A percentile compares a stretch with the other conserved stretches of the same genome.
phyloP scores from a whole-genome alignment of 2,329 filamentous ascomycete genomes.

The Ophiostoma triangulosporum region DNA sequence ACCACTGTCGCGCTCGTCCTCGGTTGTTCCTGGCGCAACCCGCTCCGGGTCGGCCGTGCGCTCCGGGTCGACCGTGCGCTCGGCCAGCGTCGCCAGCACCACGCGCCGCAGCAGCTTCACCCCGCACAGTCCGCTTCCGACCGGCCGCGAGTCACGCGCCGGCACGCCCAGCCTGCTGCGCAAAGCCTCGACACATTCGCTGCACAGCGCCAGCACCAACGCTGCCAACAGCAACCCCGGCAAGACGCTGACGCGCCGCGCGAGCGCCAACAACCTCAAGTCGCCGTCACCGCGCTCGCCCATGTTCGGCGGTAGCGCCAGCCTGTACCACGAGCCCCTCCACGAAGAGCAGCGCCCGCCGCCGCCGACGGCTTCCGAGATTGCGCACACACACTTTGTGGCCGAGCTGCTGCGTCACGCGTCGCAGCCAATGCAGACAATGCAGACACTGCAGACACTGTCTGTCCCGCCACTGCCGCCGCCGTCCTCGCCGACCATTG shows the following conservation, averaged over 20 bases:
- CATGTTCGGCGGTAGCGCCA: conserved; percentile 10
- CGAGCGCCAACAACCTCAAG: conserved; percentile 32
- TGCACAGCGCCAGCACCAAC: conserved; percentile 28
- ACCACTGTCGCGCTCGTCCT: conserved; percentile 4
- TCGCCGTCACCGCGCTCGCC: conserved; percentile 30
- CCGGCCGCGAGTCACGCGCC: conserved; percentile 29
- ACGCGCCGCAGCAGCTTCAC: conserved; percentile 20
- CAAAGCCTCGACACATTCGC: conserved; percentile 44
- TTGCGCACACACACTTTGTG: conserved; percentile 56
- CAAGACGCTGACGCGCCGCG: conserved; percentile 28
- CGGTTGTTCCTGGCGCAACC: background rate
- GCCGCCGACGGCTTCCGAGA: conserved; percentile 32
- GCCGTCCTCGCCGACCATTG: conserved; percentile 42
- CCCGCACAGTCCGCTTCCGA: conserved; percentile 29
- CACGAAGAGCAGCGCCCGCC: conserved; percentile 8
- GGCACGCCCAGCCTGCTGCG: conserved; percentile 37
- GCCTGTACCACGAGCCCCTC: conserved; percentile 11
- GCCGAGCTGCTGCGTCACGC: conserved; percentile 44
- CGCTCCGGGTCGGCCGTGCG: too few species aligned
- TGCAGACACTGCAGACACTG: background rate
- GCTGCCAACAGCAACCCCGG: background rate
- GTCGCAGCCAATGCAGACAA: background rate
- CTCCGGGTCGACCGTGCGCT: conserved; percentile 26
- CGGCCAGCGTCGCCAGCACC: conserved; percentile 24
- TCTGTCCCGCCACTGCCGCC: too few species aligned